Base-by-base conservation (phyloP, 2,329 filamentous ascomycete species). In the Coniella lustricola region DNA sequence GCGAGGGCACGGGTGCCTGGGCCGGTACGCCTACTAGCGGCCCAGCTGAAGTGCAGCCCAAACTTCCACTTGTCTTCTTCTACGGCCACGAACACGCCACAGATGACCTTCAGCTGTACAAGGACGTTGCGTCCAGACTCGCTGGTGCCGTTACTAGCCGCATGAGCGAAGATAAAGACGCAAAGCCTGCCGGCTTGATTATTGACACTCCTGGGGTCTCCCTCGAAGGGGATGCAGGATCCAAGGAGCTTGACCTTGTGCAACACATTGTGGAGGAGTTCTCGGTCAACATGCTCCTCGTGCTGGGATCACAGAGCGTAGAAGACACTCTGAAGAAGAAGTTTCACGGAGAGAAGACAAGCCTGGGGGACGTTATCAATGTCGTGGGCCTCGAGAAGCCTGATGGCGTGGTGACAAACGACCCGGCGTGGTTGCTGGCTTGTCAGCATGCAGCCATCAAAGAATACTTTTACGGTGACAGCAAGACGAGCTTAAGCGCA, bases 381-480 rank as follows among this genome's bases (percentile, higher is more conserved):
- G 79, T 97, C 2, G 73, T 97, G 42, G 82, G 83, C 49, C 74
- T 98, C 12, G 82, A 90, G 53, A 90, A 89, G 62, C 94, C 90
- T 0, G 87, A 88, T 32, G 93, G 93, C 20, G 90, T 87, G 33
- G 87, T 87, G 1, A 81, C 87, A 59, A 78, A 88, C 41, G 85
- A 90, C 54, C 79, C 84, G 33, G 63, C 69, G 0, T 94, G 88
- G 64, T 81, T 90, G 74, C 85, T 87, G 59, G 75, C 81, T 14
- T 69, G 80, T 4, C 79, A 86, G 38, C 87, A 94, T 59, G 79
- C 85, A 0, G 79, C 86, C 44, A 90, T 96, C 45, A 85, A 86
- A 56, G 85, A 90, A 58, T 98, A 98, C 67, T 98, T 98, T 70
- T 98, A 96, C 62, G 93, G 93, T 9, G 85, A 87, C 54, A 68